Evolutionary conservation across 1,284 basidiomycete genomes (phyloP), one percentile per base, ranked within the genome.

Genomic region (Cutaneotrichosporon sp.): DNA sequence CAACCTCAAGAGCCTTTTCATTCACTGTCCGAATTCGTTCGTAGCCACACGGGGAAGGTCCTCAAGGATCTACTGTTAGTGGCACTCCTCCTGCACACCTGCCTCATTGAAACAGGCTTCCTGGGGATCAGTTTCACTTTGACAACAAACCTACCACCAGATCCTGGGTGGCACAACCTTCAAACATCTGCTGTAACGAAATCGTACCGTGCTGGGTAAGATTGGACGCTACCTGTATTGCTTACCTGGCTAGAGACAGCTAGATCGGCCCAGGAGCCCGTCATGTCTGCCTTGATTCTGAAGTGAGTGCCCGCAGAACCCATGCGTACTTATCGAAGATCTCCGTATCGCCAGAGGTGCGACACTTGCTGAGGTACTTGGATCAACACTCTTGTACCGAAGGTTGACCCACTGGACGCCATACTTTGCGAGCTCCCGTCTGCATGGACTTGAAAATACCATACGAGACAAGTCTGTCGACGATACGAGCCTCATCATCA

Each of bases 11-110:
- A 18, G 21, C 7, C 2, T 16, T 4, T 26, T 5, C 3, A 69
- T 74, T 71, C 60, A 79, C 77, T 77, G 77, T 58, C 77, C 77
- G 34, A 70, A 79, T 58, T 76, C 75, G 46, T 74, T 76, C 56
- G 77, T 79, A 18, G 76, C 74, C 34, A 79, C 66, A n/a, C 63
- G 65, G 11, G 75, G 69, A 52, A 79, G 72, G 30, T 74, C 69
- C 8, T 57, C 69, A 50, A 75, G 50, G 50, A 79, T 72, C 77
- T 79, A 42, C 10, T 6, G 50, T 65, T 22, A 62, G 62, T 50
- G 16, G 4, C 7, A 7, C 3, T 7, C 4, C 13, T 2, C 38
- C 49, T 13, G 10, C n/a, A n/a, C 3, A 61, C 71, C 53, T 42
- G 72, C 76, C 68, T 78, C 77, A 34, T 70, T 56, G 62, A 74